Evolutionary conservation across 768 basidiomycete species (phyloP).

Genomic region (Boletus coccyginus): DNA sequence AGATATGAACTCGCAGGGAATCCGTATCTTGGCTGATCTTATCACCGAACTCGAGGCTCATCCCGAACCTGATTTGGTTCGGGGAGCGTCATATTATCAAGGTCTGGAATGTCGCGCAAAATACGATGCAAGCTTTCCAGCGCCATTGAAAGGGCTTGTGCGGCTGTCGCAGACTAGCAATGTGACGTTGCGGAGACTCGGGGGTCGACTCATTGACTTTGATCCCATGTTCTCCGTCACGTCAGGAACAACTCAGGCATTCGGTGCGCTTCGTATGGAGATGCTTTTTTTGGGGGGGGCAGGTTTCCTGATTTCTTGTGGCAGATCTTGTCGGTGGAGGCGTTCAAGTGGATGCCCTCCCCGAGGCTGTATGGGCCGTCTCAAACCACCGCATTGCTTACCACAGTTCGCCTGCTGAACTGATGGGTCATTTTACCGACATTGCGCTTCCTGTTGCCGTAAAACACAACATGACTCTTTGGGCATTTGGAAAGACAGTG

Average conservation of each 20-base stretch:
- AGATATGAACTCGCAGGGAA: conserved; percentile 25
- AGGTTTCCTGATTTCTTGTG: conserved; percentile 24
- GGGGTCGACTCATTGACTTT: conserved; percentile 17
- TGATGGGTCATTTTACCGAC: conserved; percentile 12
- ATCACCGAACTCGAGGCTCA: conserved; percentile 46
- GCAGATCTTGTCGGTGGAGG: conserved; percentile 42
- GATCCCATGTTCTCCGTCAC: conserved; percentile 17
- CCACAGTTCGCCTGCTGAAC: conserved; percentile 23
- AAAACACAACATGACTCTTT: conserved; percentile 40
- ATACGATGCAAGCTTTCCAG: conserved; percentile 36
- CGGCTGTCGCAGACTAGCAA: conserved; percentile 21
- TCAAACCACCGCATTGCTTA: conserved; percentile 35
- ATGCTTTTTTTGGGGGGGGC: no score
- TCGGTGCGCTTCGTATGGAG: conserved; percentile 16
- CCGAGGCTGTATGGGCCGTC: conserved; percentile 39
- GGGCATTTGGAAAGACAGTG: conserved; percentile 38
- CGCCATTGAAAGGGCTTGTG: conserved; percentile 17
- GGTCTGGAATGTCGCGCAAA: conserved; percentile 42
- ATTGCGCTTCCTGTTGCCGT: conserved; percentile 16
- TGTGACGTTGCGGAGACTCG: conserved; percentile 17
- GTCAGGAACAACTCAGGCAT: conserved; percentile 28
- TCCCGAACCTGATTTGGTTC: conserved; percentile 33
- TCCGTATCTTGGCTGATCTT: conserved; percentile 51
- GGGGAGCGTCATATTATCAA: conserved; percentile 26
- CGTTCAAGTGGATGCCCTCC: conserved; percentile 46